Base-by-base conservation (phyloP, 2,329 filamentous ascomycete genomes). In the Verticillium tricorpus region DNA sequence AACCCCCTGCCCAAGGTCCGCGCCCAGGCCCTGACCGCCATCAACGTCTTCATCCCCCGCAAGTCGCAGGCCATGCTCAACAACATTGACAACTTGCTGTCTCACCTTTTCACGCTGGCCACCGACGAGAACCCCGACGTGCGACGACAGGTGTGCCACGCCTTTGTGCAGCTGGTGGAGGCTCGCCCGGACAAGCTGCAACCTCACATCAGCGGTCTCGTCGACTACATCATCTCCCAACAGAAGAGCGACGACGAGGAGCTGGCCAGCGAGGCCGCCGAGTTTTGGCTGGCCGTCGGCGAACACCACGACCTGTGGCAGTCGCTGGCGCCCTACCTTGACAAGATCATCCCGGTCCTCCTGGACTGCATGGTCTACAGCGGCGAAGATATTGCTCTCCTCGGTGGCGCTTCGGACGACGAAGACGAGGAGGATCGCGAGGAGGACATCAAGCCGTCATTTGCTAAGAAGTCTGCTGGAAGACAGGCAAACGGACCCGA, bases 341-440 rank as follows among this genome's bases (percentile, higher is more conserved):
- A 85, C 67, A 91, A 91, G 73, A 94, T 98, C 66, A 89, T 99
- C 34, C 95, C 95, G 0, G 90, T 97, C 1, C 80, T 99, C 59
- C 84, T 99, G 8, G 88, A 95, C 67, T 96, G 92, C 72, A 99
- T 99, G 94, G 88, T 98, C 1, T 99, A 98, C 74, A 91, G 90
- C 69, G 92, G 95, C 66, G 95, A 99, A 68, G 95, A 98, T 67
- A 95, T 97, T 68, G 84, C 91, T 37, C 82, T 93, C 58, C 80
- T 98, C 8, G 93, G 93, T 64, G 90, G 88, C 11, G 92, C 92
- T 65, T 91, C 89, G 22, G 90, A 94, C 67, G 93, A 98, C 72
- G 95, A 95, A 54, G 93, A 98, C 17, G 85, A 92, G 64, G 94
- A 99, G 56, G 95, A 99, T 73, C 87, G 90, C 19, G 87, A 87